Conservation (phyloP, 106 monocot species). For the Dioscorea alata region DNA sequence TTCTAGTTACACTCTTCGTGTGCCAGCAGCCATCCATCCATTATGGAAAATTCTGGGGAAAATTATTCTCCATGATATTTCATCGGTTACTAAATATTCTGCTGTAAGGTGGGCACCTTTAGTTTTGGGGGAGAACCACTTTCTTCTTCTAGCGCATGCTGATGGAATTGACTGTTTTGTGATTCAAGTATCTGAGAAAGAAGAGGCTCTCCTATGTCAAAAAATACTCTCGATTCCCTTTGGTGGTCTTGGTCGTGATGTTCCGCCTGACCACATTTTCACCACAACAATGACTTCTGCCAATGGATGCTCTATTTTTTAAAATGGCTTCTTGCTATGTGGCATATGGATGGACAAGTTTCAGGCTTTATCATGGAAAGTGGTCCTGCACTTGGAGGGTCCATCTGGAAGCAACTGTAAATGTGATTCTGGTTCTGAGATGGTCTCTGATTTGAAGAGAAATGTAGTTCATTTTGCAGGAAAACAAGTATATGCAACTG, state of each 20-base stretch:
- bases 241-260: slow-evolving; percentile 12
- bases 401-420: slow-evolving; percentile 20
- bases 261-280: slow-evolving; percentile 51
- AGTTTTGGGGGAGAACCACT: slow-evolving; percentile 39
- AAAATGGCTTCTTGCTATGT: slow-evolving; percentile 50
- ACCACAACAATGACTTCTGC: slow-evolving; percentile 39
- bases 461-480: slow-evolving; percentile 21
- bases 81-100: slow-evolving; percentile 35
- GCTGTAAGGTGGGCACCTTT: slow-evolving; percentile 73
- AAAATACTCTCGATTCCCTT: slow-evolving; percentile 65
- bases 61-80: slow-evolving; percentile 28
- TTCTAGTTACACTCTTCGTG: slow-evolving; percentile 24
- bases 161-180: slow-evolving; percentile 75
- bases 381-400: slow-evolving; percentile 43
- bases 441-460: slow-evolving; percentile 7
- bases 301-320: slow-evolving; percentile 19
- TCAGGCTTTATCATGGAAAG: slow-evolving; percentile 71
- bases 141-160: slow-evolving; percentile 70
- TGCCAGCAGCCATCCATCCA: slow-evolving; percentile 30
- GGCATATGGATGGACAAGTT: slow-evolving; percentile 60
- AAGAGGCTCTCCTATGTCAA: slow-evolving; percentile 28
- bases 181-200: slow-evolving; percentile 30
- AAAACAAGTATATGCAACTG: slow-evolving; percentile 30
- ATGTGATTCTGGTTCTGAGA: slow-evolving; percentile 18
- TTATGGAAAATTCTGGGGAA: slow-evolving; percentile 59